Percentiles rank a stretch among this genome's conserved stretches.
Evolutionary conservation across 495 filamentous ascomycete genomes (phyloP).

Genomic region (Viridothelium virens): DNA sequence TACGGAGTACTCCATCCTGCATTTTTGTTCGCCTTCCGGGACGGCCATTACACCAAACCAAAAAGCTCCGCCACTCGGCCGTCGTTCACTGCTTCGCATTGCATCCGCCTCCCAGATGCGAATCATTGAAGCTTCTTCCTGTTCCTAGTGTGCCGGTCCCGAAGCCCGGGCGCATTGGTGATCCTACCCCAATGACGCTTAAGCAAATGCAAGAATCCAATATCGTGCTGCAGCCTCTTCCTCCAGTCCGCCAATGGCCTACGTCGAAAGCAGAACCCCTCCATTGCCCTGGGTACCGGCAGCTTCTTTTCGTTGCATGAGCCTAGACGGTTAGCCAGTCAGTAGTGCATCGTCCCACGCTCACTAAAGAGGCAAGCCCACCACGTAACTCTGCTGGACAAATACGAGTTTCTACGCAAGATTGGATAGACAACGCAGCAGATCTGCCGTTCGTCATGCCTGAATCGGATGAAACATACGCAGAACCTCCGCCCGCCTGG

Average conservation of each 20-base stretch:
- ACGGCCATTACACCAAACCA: too few species aligned
- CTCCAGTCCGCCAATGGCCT: background rate
- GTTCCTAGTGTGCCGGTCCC: background rate
- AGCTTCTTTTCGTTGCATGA: constrained; percentile 2
- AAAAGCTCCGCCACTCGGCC: too few species aligned
- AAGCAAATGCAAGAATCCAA: background rate
- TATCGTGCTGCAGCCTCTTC: constrained; percentile 5
- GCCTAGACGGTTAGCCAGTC: background rate
- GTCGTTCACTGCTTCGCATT: background rate
- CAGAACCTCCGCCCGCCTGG: background rate
- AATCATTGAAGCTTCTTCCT: too few species aligned
- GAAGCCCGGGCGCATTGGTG: background rate
- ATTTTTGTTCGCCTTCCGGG: too few species aligned
- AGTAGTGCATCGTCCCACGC: background rate
- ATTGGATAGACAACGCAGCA: background rate
- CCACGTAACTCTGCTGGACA: background rate
- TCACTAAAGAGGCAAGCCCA: background rate
- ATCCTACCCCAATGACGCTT: background rate
- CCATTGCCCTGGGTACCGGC: background rate
- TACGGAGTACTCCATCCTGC: background rate
- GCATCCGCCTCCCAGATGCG: background rate
- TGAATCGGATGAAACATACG: constrained; percentile 1
- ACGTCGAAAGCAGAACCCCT: background rate
- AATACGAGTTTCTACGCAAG: background rate
- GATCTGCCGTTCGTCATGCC: background rate